Percentiles rank a stretch among this genome's conserved stretches.
phyloP scores from a whole-genome alignment of 2,329 filamentous ascomycete genomes.

The Dactylellina cionopaga region DNA sequence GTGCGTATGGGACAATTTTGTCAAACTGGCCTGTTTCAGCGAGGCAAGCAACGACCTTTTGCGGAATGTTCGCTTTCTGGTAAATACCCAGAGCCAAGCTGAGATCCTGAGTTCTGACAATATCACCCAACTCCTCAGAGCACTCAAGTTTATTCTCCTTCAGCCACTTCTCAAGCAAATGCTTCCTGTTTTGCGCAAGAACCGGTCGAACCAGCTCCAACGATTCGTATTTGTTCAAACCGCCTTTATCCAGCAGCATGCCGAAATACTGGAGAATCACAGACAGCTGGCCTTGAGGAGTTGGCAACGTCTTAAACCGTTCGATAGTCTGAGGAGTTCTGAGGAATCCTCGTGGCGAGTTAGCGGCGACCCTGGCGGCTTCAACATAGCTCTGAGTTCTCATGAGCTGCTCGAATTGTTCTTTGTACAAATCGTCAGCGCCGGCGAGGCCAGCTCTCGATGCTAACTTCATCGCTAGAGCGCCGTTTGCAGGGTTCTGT shows the following conservation, averaged over 20 bases:
- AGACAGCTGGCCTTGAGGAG: conserved; percentile 85
- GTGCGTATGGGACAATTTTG: conserved; percentile 91
- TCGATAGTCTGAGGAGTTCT: conserved; percentile 95
- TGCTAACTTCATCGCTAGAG: conserved; percentile 94
- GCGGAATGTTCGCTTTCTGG: conserved; percentile 84
- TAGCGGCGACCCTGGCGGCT: conserved; percentile 94
- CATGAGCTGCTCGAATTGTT: conserved; percentile 91
- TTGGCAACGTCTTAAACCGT: conserved; percentile 87
- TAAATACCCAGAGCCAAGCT: conserved; percentile 89
- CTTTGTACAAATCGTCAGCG: conserved; percentile 89
- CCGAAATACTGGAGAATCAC: conserved; percentile 97
- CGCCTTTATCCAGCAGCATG: conserved; percentile 94
- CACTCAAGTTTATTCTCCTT: conserved; percentile 94
- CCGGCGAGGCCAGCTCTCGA: conserved; percentile 92
- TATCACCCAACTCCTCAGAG: conserved; percentile 95
- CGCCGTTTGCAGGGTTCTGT: conserved; percentile 92
- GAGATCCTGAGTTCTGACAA: conserved; percentile 88
- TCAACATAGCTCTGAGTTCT: conserved; percentile 81
- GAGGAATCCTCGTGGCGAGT: conserved; percentile 94
- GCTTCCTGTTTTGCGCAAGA: conserved; percentile 90
- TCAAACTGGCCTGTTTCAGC: conserved; percentile 97
- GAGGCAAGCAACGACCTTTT: conserved; percentile 94
- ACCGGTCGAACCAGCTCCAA: conserved; percentile 93
- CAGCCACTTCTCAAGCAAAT: conserved; percentile 97
- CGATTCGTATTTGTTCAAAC: conserved; percentile 90